These are phyloP conservation scores for Pachysolen tannophilus DNA, from an alignment of 805 yeast species.

Conservation along the genomic window DNA sequence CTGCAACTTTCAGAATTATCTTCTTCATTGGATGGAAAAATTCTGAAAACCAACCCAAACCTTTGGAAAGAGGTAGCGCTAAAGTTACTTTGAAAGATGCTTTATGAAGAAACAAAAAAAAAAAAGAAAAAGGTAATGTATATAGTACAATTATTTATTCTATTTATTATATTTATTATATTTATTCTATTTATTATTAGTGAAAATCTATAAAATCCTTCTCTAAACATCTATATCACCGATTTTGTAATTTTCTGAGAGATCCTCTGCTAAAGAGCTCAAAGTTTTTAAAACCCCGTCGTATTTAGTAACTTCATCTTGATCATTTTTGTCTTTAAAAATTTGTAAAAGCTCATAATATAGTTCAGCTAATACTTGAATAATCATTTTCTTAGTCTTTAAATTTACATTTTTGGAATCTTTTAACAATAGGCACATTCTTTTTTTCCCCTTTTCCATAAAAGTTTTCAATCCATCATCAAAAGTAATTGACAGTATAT, in stretches of 20 bases:
- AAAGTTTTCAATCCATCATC: background rate
- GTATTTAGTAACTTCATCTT: too few relatives aligned
- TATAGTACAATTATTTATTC: too few relatives aligned
- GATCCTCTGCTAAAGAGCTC: background rate
- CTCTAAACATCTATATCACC: too few relatives aligned
- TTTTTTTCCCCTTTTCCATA: conserved; percentile 5
- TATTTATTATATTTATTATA: too few relatives aligned
- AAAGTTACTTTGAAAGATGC: conserved; percentile 63
- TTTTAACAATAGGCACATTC: conserved; percentile 3
- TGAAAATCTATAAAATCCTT: too few relatives aligned
- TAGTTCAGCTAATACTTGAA: too few relatives aligned
- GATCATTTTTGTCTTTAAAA: too few relatives aligned
- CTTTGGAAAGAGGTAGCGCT: conserved; percentile 66
- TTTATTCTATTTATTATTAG: too few relatives aligned
- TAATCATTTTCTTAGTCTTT: too few relatives aligned
- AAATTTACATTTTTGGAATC: background rate
- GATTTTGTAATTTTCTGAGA: too few relatives aligned
- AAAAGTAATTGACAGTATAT: conserved; percentile 11
- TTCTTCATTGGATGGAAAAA: conserved; percentile 88
- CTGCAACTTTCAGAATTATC: conserved; percentile 72
- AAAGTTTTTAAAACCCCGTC: background rate
- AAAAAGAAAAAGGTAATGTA: too few relatives aligned
- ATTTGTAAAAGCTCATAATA: background rate
- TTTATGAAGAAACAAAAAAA: too few relatives aligned
- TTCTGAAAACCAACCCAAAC: conserved; percentile 53